Evolutionary conservation across 2,329 filamentous ascomycete species (phyloP).

Genomic region (Septoria linicola): DNA sequence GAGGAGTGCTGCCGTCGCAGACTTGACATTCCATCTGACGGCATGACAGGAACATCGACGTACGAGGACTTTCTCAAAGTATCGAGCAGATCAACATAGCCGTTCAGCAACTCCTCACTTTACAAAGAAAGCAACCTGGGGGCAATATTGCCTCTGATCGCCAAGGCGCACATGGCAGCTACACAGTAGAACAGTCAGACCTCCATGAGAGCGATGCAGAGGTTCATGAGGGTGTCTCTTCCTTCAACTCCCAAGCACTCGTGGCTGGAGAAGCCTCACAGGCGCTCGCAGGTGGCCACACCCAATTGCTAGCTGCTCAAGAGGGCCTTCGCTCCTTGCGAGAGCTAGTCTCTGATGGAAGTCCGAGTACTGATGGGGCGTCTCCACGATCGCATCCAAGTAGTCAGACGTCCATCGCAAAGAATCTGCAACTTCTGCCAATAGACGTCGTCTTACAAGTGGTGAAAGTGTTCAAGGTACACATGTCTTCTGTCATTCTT

Average conservation of each 20-base stretch:
- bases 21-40: background rate
- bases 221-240: constrained; percentile 16
- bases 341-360: constrained; percentile 4
- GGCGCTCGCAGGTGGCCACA: constrained; percentile 14
- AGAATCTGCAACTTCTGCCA: constrained; percentile 12
- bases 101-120: constrained; percentile 14
- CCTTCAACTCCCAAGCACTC: constrained; percentile 16
- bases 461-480: constrained; percentile 13
- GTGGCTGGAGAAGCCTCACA: constrained; percentile 17
- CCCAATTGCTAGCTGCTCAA: constrained; percentile 13
- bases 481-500: constrained; percentile 7
- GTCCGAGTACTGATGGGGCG: background rate
- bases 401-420: background rate
- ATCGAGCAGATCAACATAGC: constrained; percentile 17
- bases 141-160: background rate
- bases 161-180: background rate
- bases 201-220: constrained; percentile 6
- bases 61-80: constrained; percentile 5
- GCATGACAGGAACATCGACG: constrained; percentile 6
- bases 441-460: constrained; percentile 13
- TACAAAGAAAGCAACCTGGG: background rate
- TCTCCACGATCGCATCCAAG: constrained; percentile 1
- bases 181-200: constrained; percentile 2
- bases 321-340: constrained; percentile 15
- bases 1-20: background rate